Evolutionary conservation across 169 alveolate genomes (phyloP), one percentile per base, ranked within the genome.

Genomic region (Eimeria acervulina): DNA sequence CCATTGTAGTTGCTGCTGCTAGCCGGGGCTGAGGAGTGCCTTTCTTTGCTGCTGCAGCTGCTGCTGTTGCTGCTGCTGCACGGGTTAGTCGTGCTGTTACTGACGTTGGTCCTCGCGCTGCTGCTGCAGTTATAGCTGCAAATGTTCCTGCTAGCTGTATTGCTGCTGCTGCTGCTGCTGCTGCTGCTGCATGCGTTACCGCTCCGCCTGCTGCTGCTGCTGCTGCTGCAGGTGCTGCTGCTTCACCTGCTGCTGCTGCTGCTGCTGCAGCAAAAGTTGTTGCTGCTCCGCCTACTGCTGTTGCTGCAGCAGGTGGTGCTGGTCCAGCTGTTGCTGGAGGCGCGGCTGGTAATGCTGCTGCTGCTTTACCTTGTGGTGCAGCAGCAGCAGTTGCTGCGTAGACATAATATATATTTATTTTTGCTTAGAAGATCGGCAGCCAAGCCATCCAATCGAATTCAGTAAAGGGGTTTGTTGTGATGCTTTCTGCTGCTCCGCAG

Each of bases 391-490:
- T 21, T 80, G 70, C 44, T 40, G 90, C 38, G 12, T 47, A 21
- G 31, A 17, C 19, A 6, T 26, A 5, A 12, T 47, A 7, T 12
- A 47, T 47, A 5, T 19, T 33, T 72, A 42, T 36, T 21, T n/a
- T 42, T 72, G 83, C 47, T 38, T 33, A 19, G 70, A 26, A 80
- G 68, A 80, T 80, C 10, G 90, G 90, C 5, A 80, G 68, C 90
- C 90, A 80, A 7, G 90, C 90, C 90, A 80, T 80, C 90, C 90
- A 80, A 26, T 80, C 90, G 40, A 80, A 1, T 33, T 80, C 90
- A 44, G 42, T 70, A n/a, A 26, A 80, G 42, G 90, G 68, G 23
- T 47, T 42, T 2, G 40, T 38, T 1, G 90, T 2, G 90, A 80
- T 3, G 2, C 15, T 21, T 26, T 80, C 42, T 44, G 72, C 42